Evolutionary conservation across 1,284 basidiomycete species (phyloP).

Genomic region (Bjerkandera adusta): DNA sequence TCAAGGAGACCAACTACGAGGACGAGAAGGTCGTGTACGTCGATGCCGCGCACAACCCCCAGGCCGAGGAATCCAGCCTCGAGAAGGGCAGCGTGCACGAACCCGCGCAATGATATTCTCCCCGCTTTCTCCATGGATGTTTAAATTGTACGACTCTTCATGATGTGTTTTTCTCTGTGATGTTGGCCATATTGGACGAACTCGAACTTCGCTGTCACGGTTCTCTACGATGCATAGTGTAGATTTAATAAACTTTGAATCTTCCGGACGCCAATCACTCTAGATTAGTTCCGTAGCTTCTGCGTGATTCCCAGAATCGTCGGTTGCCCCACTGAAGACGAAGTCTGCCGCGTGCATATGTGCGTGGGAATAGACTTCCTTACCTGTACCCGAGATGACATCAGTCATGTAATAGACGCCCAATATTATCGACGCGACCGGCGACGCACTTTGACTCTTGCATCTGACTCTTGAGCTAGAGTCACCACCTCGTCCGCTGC

Average conservation of each 20-base stretch:
- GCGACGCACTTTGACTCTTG: no score
- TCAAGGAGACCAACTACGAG: constrained; percentile 40
- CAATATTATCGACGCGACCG: no score
- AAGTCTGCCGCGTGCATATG: no score
- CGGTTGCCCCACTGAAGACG: no score
- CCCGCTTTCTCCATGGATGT: not conserved
- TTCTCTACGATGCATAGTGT: not conserved
- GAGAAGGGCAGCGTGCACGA: constrained; percentile 10
- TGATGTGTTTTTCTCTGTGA: not conserved
- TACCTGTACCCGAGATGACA: no score
- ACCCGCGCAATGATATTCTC: not conserved
- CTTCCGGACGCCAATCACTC: no score
- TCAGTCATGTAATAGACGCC: no score
- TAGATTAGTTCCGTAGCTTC: no score
- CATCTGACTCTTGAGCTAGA: no score
- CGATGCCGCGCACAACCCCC: constrained; percentile 26
- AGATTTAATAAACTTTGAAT: not conserved
- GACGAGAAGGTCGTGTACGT: constrained; percentile 35
- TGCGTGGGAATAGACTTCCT: no score
- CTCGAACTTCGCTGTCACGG: not conserved
- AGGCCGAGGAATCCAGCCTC: constrained; percentile 18
- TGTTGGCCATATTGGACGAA: not conserved
- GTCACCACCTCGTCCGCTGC: no score
- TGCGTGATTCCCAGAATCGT: no score
- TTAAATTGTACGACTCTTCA: not conserved